Percentiles rank a stretch among this genome's conserved stretches.
Conservation (phyloP, 768 basidiomycete species). For the Tephrocybe rancida region DNA sequence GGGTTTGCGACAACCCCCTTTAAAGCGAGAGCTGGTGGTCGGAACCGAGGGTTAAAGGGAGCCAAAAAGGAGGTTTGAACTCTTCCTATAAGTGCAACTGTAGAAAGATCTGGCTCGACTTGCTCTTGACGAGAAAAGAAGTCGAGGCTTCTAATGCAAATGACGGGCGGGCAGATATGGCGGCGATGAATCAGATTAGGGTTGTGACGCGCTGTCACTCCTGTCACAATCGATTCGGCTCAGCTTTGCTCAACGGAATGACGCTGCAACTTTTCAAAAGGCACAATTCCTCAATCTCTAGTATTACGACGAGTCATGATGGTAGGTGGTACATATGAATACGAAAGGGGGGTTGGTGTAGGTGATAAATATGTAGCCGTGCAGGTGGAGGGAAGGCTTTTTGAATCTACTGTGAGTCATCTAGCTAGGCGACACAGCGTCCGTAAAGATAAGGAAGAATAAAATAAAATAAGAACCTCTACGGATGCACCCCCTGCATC, state of each 20-base stretch:
- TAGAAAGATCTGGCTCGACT: constrained; percentile 12
- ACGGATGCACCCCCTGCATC: constrained; percentile 22
- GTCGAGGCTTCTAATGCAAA: constrained; percentile 10
- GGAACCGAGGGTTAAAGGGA: neutral
- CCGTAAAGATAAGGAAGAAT: constrained; percentile 7
- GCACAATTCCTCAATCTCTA: constrained; percentile 2
- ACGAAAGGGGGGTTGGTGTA: constrained; percentile 2
- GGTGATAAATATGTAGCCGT: constrained; percentile 9
- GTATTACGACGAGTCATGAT: constrained; percentile 15
- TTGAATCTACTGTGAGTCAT: constrained; percentile 16
- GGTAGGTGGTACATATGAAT: constrained; percentile 15
- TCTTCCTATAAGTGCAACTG: neutral
- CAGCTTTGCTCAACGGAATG: constrained; percentile 20
- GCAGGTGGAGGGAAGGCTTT: constrained; percentile 11
- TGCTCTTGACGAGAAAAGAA: constrained; percentile 17
- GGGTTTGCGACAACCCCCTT: constrained; percentile 1
- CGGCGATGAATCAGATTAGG: constrained; percentile 15
- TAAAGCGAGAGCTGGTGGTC: neutral
- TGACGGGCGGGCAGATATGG: constrained; percentile 10
- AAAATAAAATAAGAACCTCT: constrained; percentile 8
- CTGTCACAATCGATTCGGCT: constrained; percentile 9
- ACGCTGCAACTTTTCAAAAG: neutral
- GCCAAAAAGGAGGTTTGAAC: neutral
- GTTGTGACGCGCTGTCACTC: constrained; percentile 15
- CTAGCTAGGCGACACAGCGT: constrained; percentile 13